Evolutionary conservation across 2,329 filamentous ascomycete species (phyloP).

Genomic region (Gnomoniopsis sp.): DNA sequence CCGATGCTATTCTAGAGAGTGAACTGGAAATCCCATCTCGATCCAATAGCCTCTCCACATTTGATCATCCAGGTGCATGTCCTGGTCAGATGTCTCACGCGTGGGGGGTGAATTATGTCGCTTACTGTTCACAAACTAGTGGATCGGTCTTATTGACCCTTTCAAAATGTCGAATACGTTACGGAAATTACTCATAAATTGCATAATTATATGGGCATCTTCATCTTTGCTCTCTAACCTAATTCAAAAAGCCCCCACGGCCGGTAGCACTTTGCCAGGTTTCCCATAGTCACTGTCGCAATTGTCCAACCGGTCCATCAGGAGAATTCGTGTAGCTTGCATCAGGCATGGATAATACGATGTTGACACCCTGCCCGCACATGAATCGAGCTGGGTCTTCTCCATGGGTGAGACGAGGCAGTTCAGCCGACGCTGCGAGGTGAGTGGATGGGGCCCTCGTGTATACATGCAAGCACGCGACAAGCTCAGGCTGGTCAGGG

Average conservation of each 20-base stretch:
- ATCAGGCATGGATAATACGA: constrained; percentile 22
- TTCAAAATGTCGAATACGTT: neutral
- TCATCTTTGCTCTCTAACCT: constrained; percentile 20
- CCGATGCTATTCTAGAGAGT: no score
- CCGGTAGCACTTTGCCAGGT: constrained; percentile 22
- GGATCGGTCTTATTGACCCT: neutral
- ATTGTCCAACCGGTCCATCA: constrained; percentile 24
- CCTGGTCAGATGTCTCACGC: no score
- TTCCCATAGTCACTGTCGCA: constrained; percentile 25
- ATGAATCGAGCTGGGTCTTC: constrained; percentile 16
- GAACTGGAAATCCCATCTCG: no score
- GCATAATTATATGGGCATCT: constrained; percentile 21
- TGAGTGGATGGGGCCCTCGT: constrained; percentile 14
- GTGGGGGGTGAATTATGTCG: no score
- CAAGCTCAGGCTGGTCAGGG: constrained; percentile 16
- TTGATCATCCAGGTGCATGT: no score
- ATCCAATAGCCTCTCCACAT: no score
- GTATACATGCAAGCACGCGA: constrained; percentile 15
- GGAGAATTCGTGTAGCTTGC: constrained; percentile 19
- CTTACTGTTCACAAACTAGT: neutral
- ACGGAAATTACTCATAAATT: constrained; percentile 22
- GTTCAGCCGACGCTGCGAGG: constrained; percentile 4
- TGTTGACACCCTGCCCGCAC: constrained; percentile 18
- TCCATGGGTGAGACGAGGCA: constrained; percentile 13
- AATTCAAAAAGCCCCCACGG: constrained; percentile 26